Conservation (phyloP, 257 asterid species). For the Galeopsis tetrahit region DNA sequence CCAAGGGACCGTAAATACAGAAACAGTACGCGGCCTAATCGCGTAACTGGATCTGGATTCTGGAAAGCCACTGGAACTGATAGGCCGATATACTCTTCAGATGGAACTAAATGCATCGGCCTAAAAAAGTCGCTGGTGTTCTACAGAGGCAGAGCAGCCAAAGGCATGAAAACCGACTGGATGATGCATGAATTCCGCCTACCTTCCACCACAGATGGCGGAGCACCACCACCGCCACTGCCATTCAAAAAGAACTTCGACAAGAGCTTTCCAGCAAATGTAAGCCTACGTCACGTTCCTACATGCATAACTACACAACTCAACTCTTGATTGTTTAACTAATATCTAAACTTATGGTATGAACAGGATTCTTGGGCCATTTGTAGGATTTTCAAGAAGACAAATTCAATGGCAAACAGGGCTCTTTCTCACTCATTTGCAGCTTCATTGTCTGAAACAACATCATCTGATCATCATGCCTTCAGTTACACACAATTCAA, state of each 20-base stretch:
- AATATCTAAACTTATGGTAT: not conserved
- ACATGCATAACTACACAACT: not conserved
- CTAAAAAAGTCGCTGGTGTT: constrained; percentile 74
- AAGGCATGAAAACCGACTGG: constrained; percentile 81
- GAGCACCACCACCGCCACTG: constrained; percentile 42
- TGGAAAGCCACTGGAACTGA: constrained; percentile 90
- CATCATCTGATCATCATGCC: constrained; percentile 38
- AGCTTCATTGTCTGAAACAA: constrained; percentile 45
- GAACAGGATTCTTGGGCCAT: constrained; percentile 82
- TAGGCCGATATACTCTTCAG: constrained; percentile 72
- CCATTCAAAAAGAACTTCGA: constrained; percentile 49
- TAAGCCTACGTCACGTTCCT: constrained; percentile 32
- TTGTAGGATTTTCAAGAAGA: constrained; percentile 80
- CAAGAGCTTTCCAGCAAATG: constrained; percentile 56
- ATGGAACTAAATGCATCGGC: constrained; percentile 69
- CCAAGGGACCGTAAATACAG: constrained; percentile 76
- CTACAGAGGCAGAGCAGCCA: constrained; percentile 83
- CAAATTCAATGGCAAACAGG: constrained; percentile 59
- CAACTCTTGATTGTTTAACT: not conserved
- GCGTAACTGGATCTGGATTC: constrained; percentile 74
- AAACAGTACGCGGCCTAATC: constrained; percentile 74
- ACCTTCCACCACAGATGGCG: constrained; percentile 48
- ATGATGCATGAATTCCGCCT: constrained; percentile 90
- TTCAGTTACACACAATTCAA: constrained; percentile 41
- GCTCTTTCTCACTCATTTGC: constrained; percentile 59